These are phyloP conservation scores for Silene conica DNA, from an alignment of 148 eudicot genomes.

Conservation along the genomic window DNA sequence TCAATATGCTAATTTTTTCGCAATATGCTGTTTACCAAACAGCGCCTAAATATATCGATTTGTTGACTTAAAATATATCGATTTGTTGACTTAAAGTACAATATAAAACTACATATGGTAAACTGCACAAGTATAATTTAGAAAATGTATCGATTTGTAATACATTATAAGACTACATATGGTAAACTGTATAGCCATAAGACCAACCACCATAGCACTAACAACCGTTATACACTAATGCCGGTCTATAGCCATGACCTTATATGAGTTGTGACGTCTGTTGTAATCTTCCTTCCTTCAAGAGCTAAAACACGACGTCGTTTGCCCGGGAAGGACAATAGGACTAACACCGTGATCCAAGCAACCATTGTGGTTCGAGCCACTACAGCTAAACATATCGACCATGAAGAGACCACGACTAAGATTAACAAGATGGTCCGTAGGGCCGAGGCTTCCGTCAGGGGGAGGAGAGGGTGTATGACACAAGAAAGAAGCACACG, in stretches of 20 bases:
- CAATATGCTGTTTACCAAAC: too few species aligned
- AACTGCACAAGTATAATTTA: slow-evolving; percentile 12
- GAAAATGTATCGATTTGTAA: too few species aligned
- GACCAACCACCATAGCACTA: slow-evolving; percentile 43
- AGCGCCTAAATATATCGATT: too few species aligned
- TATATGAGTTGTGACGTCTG: slow-evolving; percentile 42
- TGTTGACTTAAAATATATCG: too few species aligned
- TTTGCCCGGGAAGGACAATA: slow-evolving; percentile 65
- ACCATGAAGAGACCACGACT: slow-evolving; percentile 16
- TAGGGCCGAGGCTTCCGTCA: background rate
- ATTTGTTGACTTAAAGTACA: too few species aligned
- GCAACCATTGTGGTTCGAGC: slow-evolving; percentile 56
- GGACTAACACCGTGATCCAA: slow-evolving; percentile 69
- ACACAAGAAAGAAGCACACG: slow-evolving; percentile 15
- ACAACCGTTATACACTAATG: slow-evolving; percentile 33
- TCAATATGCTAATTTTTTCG: too few species aligned
- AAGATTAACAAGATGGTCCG: slow-evolving; percentile 17
- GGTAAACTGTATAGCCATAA: too few species aligned
- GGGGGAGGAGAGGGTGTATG: slow-evolving; percentile 9
- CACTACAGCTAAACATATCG: slow-evolving; percentile 38
- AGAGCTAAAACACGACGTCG: slow-evolving; percentile 51
- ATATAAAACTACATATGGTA: too few species aligned
- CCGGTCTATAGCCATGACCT: slow-evolving; percentile 45
- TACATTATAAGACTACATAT: too few species aligned
- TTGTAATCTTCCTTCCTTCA: slow-evolving; percentile 59